Base-by-base conservation (phyloP, 2,329 filamentous ascomycete species). In the Tricladium varicosporioides region DNA sequence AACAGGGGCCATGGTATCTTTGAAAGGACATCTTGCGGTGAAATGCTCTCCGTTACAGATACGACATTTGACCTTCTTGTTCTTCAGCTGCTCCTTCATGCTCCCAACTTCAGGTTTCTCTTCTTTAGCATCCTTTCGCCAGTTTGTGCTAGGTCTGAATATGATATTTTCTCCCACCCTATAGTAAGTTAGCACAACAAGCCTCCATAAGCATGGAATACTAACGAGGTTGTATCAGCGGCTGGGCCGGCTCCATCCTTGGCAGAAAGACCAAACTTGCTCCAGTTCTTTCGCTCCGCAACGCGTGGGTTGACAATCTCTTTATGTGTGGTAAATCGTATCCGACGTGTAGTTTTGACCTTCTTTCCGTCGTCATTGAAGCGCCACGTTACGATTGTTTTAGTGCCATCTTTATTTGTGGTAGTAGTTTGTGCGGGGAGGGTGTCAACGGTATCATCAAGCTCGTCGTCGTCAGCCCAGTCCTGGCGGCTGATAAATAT, bases 41-140 rank as follows among this genome's bases (percentile, higher is more conserved):
- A 97, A 99, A 85, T 99, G 94, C 81, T 99, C 94, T 73, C 93
- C 94, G 73, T 87, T 90, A 80, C 94, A 99, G 74, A 99, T 97
- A 83, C 94, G 89, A 78, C 94, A 99, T 84, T 97, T 97, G 82
- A 99, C 95, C 81, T 97, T 95, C 85, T 97, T 96, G 80, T 97
- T 92, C 85, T 94, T 96, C 71, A 97, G 82, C 79, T 90, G 88
- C 72, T 87, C 84, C 78, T 89, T 89, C 78, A 88, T 83, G 69
- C 81, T 81, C 76, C 88, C 85, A 69, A 88, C 86, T 75, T 90
- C 88, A 70, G 82, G 84, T 77, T 85, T 83, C 78, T 93, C 89
- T 73, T 89, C 89, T 77, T 91, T 90, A 73, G 88, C 87, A 65
- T 90, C 90, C 71, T 89, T 86, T 80, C 92, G 93, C 92, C 92